Base-by-base conservation (phyloP, 805 yeast species). In the Wickerhamomyces bovis region DNA sequence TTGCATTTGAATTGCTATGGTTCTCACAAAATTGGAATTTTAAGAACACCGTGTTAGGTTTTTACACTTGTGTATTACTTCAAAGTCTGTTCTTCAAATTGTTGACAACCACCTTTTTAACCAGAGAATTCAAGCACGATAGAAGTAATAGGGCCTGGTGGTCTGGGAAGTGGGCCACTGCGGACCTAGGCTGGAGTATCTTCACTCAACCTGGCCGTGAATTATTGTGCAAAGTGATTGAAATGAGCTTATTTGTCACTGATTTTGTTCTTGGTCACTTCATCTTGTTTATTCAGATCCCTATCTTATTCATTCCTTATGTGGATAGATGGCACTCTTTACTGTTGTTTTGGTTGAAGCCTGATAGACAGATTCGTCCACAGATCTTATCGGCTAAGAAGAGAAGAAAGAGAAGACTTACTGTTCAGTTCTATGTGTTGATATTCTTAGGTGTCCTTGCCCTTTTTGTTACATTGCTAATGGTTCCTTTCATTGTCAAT, bases 141-240 rank as follows among this genome's bases (percentile, higher is more conserved):
- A 67, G 68, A 45, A 62, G 81, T 0, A 84, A 81, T 53, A 65
- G 70, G 42, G 82, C 88, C 0, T 80, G 85, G 85, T 81, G 86
- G 85, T 76, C 85, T 2, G 86, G 87, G 0, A 76, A 73, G 52
- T 81, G 87, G 87, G 49, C 76, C 7, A 69, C 71, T 1, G 69
- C 83, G 0, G 81, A 78, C 0, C 61, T 81, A 10, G 83, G 85
- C 0, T 73, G 77, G 76, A 63, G 71, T 39, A 63, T 74, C 0
- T 47, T 81, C 9, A 70, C 81, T 1, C 85, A 80, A 47, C 85
- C 85, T 4, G 49, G 70, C 3, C 63, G 86, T 51, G 87, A 81
- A 54, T 75, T 66, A 46, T 46, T 77, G 13, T 80, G 85, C 58
- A 81, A 81, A 56, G 60, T 72, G 6, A 67, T 72, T 21, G 88